phyloP scores from a whole-genome alignment of 192 early-diverging fungal genomes.

The Gigaspora rosea region DNA sequence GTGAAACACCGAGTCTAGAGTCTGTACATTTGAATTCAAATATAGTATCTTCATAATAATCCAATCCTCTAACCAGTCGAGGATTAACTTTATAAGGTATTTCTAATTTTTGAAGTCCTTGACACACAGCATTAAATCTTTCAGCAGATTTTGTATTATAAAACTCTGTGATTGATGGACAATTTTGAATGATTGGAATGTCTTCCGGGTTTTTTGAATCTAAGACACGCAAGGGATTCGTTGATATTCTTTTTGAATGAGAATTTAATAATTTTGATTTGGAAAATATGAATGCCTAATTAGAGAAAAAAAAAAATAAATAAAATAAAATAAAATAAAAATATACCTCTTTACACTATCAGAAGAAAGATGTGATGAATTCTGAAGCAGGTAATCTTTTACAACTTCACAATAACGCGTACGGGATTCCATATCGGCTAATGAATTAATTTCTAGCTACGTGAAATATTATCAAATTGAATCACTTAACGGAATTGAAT shows the following conservation, averaged over 20 bases:
- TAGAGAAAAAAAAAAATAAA: no score
- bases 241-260: conserved; percentile 40
- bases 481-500: neutral
- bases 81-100: conserved; percentile 58
- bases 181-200: conserved; percentile 36
- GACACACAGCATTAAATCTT: conserved; percentile 52
- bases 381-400: conserved; percentile 46
- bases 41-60: conserved; percentile 71
- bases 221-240: conserved; percentile 65
- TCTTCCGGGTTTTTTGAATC: conserved; percentile 64
- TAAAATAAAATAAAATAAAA: neutral
- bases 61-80: conserved; percentile 65
- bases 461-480: neutral
- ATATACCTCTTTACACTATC: conserved; percentile 52
- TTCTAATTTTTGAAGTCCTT: conserved; percentile 41
- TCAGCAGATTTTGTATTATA: conserved; percentile 39
- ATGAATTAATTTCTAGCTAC: conserved; percentile 49
- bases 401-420: conserved; percentile 47
- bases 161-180: conserved; percentile 50
- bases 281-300: neutral
- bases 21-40: conserved; percentile 58
- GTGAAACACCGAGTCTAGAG: conserved; percentile 48
- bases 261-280: neutral
- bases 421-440: conserved; percentile 46
- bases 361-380: conserved; percentile 44